Base-by-base conservation (phyloP, 495 filamentous ascomycete species). In the Aspergillus campestris region DNA sequence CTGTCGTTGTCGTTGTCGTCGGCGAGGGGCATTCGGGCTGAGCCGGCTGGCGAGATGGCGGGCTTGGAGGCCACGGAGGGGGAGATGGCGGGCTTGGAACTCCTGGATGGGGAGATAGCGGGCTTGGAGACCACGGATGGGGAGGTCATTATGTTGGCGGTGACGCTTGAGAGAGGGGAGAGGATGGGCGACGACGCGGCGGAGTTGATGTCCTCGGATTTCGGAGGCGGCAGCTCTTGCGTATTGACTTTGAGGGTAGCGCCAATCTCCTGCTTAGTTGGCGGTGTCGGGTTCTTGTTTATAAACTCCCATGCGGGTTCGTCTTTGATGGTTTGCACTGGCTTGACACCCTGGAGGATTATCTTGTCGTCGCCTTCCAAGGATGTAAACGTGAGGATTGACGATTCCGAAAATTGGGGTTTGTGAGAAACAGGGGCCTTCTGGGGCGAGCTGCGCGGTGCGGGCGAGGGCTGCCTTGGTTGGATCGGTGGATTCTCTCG, bases 301-400 rank as follows among this genome's bases (percentile, higher is more conserved):
- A 56, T 37, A n/a, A 57, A 57, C 30, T 62, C 59, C 56, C 56
- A 59, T 27, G 43, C 41, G 1, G 59, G 59, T 31, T 59, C 54
- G 9, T 34, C 42, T 15, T 43, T 38, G 8, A 42, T 40, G 31
- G 18, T 48, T 30, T 44, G 41, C 12, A 53, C 44, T 6, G 50
- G 48, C 9, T 56, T 50, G 15, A 59, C 18, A 32, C 45, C 50
- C 12, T 52, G 47, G 2, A 56, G 24, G 15, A 53, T 45, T 5
- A 51, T 12, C 12, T 37, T 31, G 40, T 56, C 56, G 33, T 59
- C 52, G 7, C 48, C 50, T 10, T 52, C 45, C n/a, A 50, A 42
- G 1, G 56, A 53, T 11, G 53, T 51, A 3, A 49, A 36, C 3
- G 56, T 56, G 35, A 53, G 38, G 32, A 53, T 50, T 2, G 56